Conservation (phyloP, 2,329 filamentous ascomycete genomes). For the Zasmidium citrigriseum region DNA sequence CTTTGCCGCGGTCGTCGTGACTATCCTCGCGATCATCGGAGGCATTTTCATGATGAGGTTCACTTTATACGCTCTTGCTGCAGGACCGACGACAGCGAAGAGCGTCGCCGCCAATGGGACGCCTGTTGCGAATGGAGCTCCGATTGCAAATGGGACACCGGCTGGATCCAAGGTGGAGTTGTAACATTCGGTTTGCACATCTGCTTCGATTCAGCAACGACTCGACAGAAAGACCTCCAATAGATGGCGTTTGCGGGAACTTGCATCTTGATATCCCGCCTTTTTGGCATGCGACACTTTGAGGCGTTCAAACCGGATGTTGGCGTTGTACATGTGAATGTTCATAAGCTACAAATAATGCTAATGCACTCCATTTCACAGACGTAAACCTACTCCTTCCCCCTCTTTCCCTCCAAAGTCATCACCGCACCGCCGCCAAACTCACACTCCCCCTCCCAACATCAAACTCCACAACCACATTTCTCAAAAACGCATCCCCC, state of each 20-base stretch:
- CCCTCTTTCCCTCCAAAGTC: too few relatives aligned
- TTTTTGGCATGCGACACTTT: background rate
- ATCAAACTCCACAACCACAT: constrained; percentile 52
- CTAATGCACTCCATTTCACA: too few relatives aligned
- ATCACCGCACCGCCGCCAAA: too few relatives aligned
- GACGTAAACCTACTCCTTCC: too few relatives aligned
- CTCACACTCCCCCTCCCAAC: constrained; percentile 47
- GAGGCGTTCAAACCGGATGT: background rate
- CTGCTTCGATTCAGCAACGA: too few relatives aligned
- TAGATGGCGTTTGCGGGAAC: background rate
- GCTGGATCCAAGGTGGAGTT: background rate
- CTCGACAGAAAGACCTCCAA: background rate
- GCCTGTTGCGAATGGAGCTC: background rate
- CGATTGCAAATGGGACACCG: too few relatives aligned
- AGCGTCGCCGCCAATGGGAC: background rate
- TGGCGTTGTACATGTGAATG: too few relatives aligned
- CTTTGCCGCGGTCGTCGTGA: constrained; percentile 63
- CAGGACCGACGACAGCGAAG: background rate
- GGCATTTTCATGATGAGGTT: constrained; percentile 13
- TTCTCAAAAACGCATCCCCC: constrained; percentile 51
- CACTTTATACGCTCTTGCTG: background rate
- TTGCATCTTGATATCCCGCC: background rate
- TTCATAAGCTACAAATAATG: too few relatives aligned
- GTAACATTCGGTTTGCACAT: background rate
- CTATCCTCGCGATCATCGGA: constrained; percentile 14